Percentiles rank a stretch among this genome's conserved stretches.
Conservation (phyloP, 257 asterid genomes). For the Lycium barbarum region DNA sequence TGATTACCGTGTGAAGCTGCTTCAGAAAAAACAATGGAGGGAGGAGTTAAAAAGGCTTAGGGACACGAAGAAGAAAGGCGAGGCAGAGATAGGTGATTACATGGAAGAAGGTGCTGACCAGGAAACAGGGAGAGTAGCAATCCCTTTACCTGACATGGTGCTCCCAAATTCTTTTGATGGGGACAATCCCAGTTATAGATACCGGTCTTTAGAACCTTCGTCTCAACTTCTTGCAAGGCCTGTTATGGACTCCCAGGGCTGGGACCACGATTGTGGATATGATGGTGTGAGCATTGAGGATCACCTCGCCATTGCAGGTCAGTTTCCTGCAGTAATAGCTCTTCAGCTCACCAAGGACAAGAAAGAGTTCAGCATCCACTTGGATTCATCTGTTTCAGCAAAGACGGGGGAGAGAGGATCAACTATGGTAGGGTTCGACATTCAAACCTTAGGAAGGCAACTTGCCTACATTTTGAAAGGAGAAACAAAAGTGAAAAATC, state of each 20-base stretch:
- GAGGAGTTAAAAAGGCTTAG: slow-evolving; percentile 83
- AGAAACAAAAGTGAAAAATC: slow-evolving; percentile 36
- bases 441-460: slow-evolving; percentile 40
- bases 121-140: slow-evolving; percentile 77
- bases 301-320: slow-evolving; percentile 35
- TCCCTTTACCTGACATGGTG: slow-evolving; percentile 94
- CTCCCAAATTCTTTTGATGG: slow-evolving; percentile 89
- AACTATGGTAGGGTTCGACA: slow-evolving; percentile 44
- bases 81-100: slow-evolving; percentile 61
- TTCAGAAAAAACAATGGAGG: slow-evolving; percentile 90
- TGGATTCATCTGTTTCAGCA: slow-evolving; percentile 46
- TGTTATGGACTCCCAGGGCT: slow-evolving; percentile 42
- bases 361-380: slow-evolving; percentile 40
- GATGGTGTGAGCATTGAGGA: slow-evolving; percentile 49
- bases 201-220: slow-evolving; percentile 61
- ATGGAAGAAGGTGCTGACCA: slow-evolving; percentile 33
- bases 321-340: slow-evolving; percentile 43
- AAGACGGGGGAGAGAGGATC: slow-evolving; percentile 46
- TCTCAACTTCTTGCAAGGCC: slow-evolving; percentile 41
- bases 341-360: slow-evolving; percentile 50
- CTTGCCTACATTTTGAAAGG: slow-evolving; percentile 41
- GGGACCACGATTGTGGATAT: slow-evolving; percentile 57
- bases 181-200: slow-evolving; percentile 78
- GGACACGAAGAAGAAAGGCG: slow-evolving; percentile 64
- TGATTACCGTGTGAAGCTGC: slow-evolving; percentile 92